A percentile compares a stretch with the other conserved stretches of the same genome.
Evolutionary conservation across 2,329 filamentous ascomycete genomes (phyloP).

Genomic region (Cylindrodendrum hubeiense): DNA sequence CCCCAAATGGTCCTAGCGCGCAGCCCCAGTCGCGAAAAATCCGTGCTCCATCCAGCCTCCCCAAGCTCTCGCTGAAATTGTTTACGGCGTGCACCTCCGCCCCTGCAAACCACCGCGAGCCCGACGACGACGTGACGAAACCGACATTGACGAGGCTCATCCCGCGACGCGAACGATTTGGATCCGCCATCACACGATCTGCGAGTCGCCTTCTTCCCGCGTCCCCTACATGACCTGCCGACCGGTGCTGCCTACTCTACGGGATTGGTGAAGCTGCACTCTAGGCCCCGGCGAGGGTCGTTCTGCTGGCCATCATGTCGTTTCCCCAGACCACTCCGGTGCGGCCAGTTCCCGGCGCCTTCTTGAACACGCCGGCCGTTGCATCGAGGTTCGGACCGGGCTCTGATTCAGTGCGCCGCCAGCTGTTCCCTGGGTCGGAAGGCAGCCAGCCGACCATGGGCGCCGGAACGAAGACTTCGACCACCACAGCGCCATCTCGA

Average conservation of each 20-base stretch:
- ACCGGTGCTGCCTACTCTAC: slow-evolving; percentile 38
- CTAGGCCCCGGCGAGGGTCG: slow-evolving; percentile 44
- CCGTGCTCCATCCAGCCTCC: slow-evolving; percentile 52
- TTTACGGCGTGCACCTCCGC: slow-evolving; percentile 42
- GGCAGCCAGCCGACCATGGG: slow-evolving; percentile 32
- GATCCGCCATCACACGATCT: slow-evolving; percentile 13
- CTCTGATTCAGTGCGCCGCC: slow-evolving; percentile 63
- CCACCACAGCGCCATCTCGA: slow-evolving; percentile 36
- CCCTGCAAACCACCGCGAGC: slow-evolving; percentile 34
- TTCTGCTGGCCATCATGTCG: slow-evolving; percentile 60
- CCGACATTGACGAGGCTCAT: slow-evolving; percentile 23
- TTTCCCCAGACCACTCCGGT: slow-evolving; percentile 73
- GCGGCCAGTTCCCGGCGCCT: slow-evolving; percentile 81
- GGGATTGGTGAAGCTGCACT: slow-evolving; percentile 47
- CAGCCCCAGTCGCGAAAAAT: slow-evolving; percentile 52
- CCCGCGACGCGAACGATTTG: slow-evolving; percentile 29
- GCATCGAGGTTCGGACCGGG: slow-evolving; percentile 60
- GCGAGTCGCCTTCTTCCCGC: slow-evolving; percentile 31
- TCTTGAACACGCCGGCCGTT: slow-evolving; percentile 79
- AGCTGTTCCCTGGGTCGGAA: slow-evolving; percentile 59
- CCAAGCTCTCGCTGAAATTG: slow-evolving; percentile 48
- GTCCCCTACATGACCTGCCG: slow-evolving; percentile 46
- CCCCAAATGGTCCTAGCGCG: slow-evolving; percentile 51
- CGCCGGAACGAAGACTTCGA: slow-evolving; percentile 31
- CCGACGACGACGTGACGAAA: slow-evolving; percentile 40